A percentile compares a stretch with the other conserved stretches of the same genome.
Evolutionary conservation across 2,329 filamentous ascomycete species (phyloP).

Genomic region (Alternaria longipes): DNA sequence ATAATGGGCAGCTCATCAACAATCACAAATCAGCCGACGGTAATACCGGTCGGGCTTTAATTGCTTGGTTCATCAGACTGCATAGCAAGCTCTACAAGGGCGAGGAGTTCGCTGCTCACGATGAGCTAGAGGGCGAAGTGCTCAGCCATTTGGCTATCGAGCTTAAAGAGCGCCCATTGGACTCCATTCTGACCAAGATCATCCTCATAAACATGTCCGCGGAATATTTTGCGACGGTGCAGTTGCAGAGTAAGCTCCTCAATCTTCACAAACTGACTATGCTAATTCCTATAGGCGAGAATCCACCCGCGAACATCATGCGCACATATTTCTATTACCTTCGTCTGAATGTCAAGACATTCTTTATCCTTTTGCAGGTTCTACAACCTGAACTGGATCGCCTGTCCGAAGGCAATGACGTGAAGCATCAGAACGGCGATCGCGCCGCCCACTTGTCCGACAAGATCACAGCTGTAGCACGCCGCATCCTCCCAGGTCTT

Average conservation of each 20-base stretch:
- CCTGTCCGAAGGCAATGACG: slow-evolving; percentile 58
- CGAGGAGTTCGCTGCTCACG: slow-evolving; percentile 75
- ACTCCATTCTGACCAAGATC: slow-evolving; percentile 77
- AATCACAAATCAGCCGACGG: slow-evolving; percentile 50
- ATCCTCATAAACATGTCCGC: slow-evolving; percentile 87
- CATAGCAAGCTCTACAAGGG: slow-evolving; percentile 87
- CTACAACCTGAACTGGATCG: slow-evolving; percentile 74
- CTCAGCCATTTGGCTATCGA: slow-evolving; percentile 78
- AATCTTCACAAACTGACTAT: slow-evolving; percentile 17
- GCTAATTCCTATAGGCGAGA: slow-evolving; percentile 32
- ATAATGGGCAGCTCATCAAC: slow-evolving; percentile 62
- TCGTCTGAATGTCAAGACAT: slow-evolving; percentile 79
- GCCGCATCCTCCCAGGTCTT: slow-evolving; percentile 69
- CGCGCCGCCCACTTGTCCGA: slow-evolving; percentile 53
- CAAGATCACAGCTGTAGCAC: slow-evolving; percentile 66
- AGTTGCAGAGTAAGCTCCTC: slow-evolving; percentile 62
- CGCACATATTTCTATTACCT: slow-evolving; percentile 69
- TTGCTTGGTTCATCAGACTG: slow-evolving; percentile 84
- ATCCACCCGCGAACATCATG: slow-evolving; percentile 47
- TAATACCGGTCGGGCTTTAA: slow-evolving; percentile 70
- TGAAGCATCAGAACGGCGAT: slow-evolving; percentile 53
- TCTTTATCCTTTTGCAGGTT: slow-evolving; percentile 74
- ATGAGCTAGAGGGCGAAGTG: slow-evolving; percentile 86
- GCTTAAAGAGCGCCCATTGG: slow-evolving; percentile 72
- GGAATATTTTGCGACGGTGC: slow-evolving; percentile 73